These are phyloP conservation scores for Davidsoniella eucalypti DNA, from an alignment of 2,329 filamentous ascomycete genomes.

Conservation along the genomic window DNA sequence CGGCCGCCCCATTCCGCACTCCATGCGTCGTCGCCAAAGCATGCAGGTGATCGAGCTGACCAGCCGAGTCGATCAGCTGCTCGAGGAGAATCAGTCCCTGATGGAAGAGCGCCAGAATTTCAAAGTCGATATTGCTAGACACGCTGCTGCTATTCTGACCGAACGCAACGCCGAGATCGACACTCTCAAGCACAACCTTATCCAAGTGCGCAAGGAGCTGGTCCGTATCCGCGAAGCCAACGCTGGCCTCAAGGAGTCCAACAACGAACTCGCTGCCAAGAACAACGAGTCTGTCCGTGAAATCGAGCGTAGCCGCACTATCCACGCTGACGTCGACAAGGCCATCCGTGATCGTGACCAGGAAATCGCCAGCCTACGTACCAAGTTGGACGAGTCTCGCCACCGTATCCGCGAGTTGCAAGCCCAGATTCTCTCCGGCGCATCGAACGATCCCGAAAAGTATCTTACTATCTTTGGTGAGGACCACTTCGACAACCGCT, in stretches of 20 bases:
- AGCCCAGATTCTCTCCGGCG: constrained; percentile 33
- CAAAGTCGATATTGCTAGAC: constrained; percentile 48
- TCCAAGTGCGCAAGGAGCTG: constrained; percentile 70
- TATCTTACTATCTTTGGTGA: constrained; percentile 74
- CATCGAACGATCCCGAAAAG: constrained; percentile 29
- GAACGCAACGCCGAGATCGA: constrained; percentile 82
- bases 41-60: constrained; percentile 94
- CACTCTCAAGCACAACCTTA: constrained; percentile 59
- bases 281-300: constrained; percentile 50
- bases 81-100: constrained; percentile 69
- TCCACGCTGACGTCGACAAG: constrained; percentile 39
- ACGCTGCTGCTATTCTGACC: constrained; percentile 52
- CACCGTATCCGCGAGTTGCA: constrained; percentile 38
- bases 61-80: constrained; percentile 64
- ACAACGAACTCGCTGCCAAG: constrained; percentile 56
- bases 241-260: constrained; percentile 59
- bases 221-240: constrained; percentile 68
- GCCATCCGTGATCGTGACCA: constrained; percentile 66
- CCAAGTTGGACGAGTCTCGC: constrained; percentile 59
- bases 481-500: constrained; percentile 88
- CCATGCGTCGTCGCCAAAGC: constrained; percentile 91
- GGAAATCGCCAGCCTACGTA: constrained; percentile 63
- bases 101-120: constrained; percentile 54
- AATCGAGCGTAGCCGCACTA: constrained; percentile 48
- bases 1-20: constrained; percentile 59